These are phyloP conservation scores for Nepenthes gracilis DNA, from an alignment of 148 eudicot genomes.

Conservation along the genomic window DNA sequence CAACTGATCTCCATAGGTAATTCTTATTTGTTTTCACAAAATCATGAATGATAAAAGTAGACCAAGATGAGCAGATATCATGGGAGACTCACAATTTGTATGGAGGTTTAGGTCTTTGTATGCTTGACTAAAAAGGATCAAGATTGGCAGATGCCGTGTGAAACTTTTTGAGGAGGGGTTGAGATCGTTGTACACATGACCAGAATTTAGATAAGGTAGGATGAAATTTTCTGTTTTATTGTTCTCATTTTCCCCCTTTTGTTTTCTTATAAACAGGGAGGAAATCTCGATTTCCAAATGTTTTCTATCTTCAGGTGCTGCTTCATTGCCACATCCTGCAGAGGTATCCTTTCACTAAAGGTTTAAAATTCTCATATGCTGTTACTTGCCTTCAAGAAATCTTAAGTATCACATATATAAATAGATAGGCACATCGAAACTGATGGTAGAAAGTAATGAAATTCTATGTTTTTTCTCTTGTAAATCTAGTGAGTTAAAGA, in stretches of 20 bases:
- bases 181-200: not conserved
- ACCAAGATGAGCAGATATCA: not conserved
- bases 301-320: conserved; percentile 59
- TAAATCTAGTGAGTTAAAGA: no score
- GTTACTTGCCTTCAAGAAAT: not conserved
- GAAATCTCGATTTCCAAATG: conserved; percentile 14
- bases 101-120: no score
- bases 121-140: no score
- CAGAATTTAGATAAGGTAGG: not conserved
- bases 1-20: not conserved
- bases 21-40: not conserved
- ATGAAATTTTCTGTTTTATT: not conserved
- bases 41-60: not conserved
- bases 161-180: no score
- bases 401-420: not conserved
- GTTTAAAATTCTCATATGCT: conserved; percentile 5
- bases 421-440: not conserved
- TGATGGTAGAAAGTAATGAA: not conserved
- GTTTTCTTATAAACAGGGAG: conserved; percentile 18
- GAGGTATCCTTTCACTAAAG: conserved; percentile 35
- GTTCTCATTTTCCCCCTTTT: not conserved
- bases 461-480: not conserved
- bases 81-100: no score
- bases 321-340: conserved; percentile 46
- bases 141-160: no score